These are phyloP conservation scores for Tulasnella sp. DNA, from an alignment of 768 basidiomycete species.

Conservation along the genomic window DNA sequence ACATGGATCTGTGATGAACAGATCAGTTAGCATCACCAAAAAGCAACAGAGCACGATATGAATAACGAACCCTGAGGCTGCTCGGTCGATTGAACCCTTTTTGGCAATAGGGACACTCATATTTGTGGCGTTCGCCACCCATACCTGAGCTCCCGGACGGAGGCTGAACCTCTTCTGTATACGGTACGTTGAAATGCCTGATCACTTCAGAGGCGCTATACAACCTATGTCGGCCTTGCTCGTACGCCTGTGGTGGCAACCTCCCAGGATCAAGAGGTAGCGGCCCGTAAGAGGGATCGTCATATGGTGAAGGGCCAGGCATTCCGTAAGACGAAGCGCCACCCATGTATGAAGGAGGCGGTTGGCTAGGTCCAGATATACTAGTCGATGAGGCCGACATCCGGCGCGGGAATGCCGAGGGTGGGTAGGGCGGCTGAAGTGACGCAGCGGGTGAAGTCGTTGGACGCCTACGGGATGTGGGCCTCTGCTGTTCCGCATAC, in stretches of 20 bases:
- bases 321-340: not conserved
- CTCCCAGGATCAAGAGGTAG: too few relatives aligned
- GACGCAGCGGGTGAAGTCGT: slow-evolving; percentile 3
- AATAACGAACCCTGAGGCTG: slow-evolving; percentile 18
- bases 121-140: slow-evolving; percentile 1
- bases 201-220: too few relatives aligned
- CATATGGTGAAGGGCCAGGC: too few relatives aligned
- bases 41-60: not conserved
- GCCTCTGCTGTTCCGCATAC: not conserved
- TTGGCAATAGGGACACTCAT: slow-evolving; percentile 19
- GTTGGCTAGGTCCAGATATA: not conserved
- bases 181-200: too few relatives aligned
- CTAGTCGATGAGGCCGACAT: not conserved
- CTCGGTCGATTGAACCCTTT: slow-evolving; percentile 22
- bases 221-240: too few relatives aligned
- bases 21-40: not conserved
- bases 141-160: not conserved
- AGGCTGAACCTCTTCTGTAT: too few relatives aligned
- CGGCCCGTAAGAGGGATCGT: too few relatives aligned
- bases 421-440: not conserved
- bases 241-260: too few relatives aligned
- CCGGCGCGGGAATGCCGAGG: slow-evolving; percentile 13
- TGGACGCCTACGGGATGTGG: not conserved
- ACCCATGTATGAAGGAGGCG: not conserved
- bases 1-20: slow-evolving; percentile 16